Percentiles rank a stretch among this genome's conserved stretches.
Conservation (phyloP, 345 rosid species). For the Acer yangbiense region DNA sequence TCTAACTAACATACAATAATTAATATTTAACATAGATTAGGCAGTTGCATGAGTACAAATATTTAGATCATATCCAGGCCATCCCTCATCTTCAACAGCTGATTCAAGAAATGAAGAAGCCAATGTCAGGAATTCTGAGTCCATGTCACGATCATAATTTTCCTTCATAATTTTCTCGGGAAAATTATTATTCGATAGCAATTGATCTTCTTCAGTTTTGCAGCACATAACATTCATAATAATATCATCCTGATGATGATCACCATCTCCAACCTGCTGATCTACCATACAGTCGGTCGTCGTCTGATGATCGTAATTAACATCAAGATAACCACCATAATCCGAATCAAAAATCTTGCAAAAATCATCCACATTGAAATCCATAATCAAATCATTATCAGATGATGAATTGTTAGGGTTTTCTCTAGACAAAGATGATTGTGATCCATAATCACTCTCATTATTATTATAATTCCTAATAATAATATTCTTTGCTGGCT, state of each 20-base stretch:
- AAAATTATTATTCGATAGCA: neutral
- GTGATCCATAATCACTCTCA: neutral
- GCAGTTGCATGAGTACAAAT: neutral
- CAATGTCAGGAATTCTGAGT: conserved; percentile 20
- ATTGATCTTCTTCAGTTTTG: neutral
- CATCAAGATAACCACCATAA: neutral
- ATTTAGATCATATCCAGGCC: conserved; percentile 20
- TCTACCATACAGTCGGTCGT: neutral
- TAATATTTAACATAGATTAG: neutral
- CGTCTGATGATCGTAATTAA: neutral
- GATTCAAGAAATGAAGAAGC: conserved; percentile 27
- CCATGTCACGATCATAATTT: neutral
- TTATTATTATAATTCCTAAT: neutral
- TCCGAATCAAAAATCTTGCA: conserved; percentile 33
- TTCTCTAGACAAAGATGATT: neutral
- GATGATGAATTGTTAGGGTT: conserved; percentile 4
- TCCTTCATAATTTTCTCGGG: neutral
- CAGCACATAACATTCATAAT: neutral
- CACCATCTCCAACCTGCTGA: neutral
- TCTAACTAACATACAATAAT: neutral
- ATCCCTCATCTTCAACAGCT: conserved; percentile 7
- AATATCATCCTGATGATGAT: neutral
- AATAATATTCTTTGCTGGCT: neutral
- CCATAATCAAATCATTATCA: conserved; percentile 10
- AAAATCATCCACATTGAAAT: conserved; percentile 35